Percentiles rank a stretch among this genome's conserved stretches.
Conservation (phyloP, 441 rosid species). For the Populus hybrid region DNA sequence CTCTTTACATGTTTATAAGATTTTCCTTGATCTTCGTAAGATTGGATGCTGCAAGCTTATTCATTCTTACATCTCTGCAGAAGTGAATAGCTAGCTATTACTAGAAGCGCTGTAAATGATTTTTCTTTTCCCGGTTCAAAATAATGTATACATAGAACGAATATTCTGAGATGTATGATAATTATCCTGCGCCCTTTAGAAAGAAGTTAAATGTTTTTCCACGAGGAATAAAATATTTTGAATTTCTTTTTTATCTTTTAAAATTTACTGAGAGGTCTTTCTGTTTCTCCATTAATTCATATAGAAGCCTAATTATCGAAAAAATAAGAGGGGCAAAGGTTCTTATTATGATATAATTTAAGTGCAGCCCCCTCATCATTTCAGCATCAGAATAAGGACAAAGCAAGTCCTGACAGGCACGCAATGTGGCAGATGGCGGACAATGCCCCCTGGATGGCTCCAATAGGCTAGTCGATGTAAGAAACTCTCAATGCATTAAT, state of each 20-base stretch:
- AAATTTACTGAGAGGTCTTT: no score
- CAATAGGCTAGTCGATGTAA: neutral
- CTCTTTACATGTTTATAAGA: no score
- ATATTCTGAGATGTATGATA: neutral
- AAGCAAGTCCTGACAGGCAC: neutral
- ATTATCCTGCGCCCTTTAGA: neutral
- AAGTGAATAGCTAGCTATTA: neutral
- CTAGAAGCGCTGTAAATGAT: neutral
- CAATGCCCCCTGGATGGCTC: neutral
- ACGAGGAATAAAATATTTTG: no score
- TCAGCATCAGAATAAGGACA: neutral
- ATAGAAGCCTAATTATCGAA: neutral
- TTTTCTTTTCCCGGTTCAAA: no score
- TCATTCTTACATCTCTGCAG: neutral
- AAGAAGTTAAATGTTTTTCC: no score
- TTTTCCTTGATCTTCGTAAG: no score
- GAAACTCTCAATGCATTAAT: neutral
- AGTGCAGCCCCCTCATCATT: neutral
- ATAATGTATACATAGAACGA: neutral
- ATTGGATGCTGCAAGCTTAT: neutral
- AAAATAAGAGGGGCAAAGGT: neutral
- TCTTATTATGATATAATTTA: neutral
- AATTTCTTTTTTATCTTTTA: neutral
- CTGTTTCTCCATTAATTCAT: neutral
- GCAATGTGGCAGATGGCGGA: neutral